A percentile compares a stretch with the other conserved stretches of the same genome.
Conservation (phyloP, 1,284 basidiomycete genomes). For the Exobasidium cylindrosporum region DNA sequence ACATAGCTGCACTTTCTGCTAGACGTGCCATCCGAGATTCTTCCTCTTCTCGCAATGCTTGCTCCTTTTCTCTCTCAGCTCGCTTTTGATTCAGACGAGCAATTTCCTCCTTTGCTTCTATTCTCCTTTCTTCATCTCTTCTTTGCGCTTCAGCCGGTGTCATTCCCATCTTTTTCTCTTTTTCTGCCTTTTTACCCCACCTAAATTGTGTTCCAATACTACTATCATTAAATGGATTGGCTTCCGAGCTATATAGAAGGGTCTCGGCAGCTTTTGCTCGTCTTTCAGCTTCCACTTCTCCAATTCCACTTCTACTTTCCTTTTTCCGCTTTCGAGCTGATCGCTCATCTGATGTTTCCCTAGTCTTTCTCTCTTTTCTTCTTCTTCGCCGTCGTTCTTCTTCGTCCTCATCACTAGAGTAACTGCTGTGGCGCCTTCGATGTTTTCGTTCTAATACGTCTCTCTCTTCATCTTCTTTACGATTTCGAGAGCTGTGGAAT, state of each 20-base stretch:
- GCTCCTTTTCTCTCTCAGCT: constrained; percentile 86
- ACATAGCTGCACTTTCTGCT: constrained; percentile 93
- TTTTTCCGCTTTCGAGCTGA: constrained; percentile 27
- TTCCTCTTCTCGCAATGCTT: constrained; percentile 83
- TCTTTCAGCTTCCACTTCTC: constrained; percentile 31
- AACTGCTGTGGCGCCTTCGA: not conserved
- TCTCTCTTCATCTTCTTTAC: not conserved
- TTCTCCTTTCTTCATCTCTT: constrained; percentile 74
- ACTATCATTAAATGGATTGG: constrained; percentile 91
- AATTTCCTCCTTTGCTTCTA: constrained; percentile 89
- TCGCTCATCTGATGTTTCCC: constrained; percentile 39
- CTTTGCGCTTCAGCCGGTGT: constrained; percentile 73
- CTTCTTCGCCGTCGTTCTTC: constrained; percentile 10
- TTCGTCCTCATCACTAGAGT: constrained; percentile 5
- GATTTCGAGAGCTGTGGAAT: not conserved
- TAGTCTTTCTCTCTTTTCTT: constrained; percentile 13
- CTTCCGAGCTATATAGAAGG: constrained; percentile 74
- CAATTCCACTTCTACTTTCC: constrained; percentile 21
- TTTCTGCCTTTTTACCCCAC: constrained; percentile 98
- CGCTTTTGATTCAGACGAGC: constrained; percentile 84
- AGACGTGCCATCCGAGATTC: constrained; percentile 79
- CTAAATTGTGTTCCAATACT: constrained; percentile 62
- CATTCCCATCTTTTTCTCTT: constrained; percentile 84
- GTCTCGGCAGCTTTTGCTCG: constrained; percentile 46
- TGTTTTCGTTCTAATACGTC: not conserved